Percentiles rank a stretch among this genome's conserved stretches.
Conservation (phyloP, 176 grass and related monocot genomes). For the Thinopyrum elongatum region DNA sequence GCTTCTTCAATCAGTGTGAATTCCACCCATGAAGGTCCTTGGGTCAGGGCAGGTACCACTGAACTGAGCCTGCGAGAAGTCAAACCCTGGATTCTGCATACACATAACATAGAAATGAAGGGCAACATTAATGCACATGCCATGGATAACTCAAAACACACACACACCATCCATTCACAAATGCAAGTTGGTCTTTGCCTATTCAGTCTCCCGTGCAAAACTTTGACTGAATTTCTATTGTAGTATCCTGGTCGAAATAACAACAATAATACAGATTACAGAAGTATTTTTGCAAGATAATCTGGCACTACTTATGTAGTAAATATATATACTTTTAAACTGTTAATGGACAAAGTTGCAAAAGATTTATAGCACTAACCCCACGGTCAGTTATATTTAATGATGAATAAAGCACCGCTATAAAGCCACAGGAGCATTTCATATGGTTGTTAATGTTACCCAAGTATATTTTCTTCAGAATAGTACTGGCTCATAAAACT, state of each 20-base stretch:
- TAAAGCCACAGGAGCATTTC: background rate
- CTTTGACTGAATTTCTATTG: background rate
- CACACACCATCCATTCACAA: background rate
- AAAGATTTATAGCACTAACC: background rate
- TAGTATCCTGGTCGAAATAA: background rate
- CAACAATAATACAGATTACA: background rate
- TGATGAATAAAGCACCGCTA: background rate
- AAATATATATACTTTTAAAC: background rate
- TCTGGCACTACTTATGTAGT: background rate
- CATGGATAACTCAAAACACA: background rate
- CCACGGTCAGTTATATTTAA: background rate
- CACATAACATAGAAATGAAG: background rate
- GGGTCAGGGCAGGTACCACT: constrained; percentile 86
- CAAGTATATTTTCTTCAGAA: background rate
- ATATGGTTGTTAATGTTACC: no score
- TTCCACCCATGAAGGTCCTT: constrained; percentile 93
- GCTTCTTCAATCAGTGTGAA: constrained; percentile 42
- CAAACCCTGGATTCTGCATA: constrained; percentile 86
- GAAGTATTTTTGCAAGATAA: background rate
- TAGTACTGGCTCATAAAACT: background rate
- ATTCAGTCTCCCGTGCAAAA: background rate
- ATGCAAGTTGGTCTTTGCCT: background rate
- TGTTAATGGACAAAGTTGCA: background rate
- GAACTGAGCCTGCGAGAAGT: constrained; percentile 95
- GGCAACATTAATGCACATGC: constrained; percentile 1